Evolutionary conservation across 78 protist genomes (phyloP).

Genomic region (Dictyostelium capitatum): DNA sequence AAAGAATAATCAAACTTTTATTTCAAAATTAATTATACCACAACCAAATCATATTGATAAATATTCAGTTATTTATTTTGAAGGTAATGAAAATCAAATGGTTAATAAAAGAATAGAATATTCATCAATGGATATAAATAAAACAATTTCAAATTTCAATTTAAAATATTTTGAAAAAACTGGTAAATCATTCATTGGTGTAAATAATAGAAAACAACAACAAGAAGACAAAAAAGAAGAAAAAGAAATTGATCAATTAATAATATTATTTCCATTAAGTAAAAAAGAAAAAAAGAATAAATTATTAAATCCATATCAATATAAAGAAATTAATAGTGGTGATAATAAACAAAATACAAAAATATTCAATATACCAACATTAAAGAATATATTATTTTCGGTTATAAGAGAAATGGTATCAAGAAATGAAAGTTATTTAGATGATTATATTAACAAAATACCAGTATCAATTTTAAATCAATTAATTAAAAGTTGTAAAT

Average conservation of each 20-base stretch:
- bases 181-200: not conserved
- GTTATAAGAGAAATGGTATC: conserved; percentile 17
- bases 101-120: conserved; percentile 26
- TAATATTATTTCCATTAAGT: not conserved
- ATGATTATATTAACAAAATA: not conserved
- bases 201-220: not conserved
- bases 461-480: conserved; percentile 25
- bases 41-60: conserved; percentile 20
- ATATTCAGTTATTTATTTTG: conserved; percentile 6
- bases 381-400: conserved; percentile 2
- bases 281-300: not conserved
- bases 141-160: conserved; percentile 1
- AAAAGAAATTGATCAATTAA: conserved; percentile 2
- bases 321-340: not conserved
- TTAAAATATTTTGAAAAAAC: not conserved
- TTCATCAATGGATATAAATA: not conserved
- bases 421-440: not conserved
- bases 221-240: not conserved
- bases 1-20: not conserved
- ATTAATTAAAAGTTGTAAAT: not conserved
- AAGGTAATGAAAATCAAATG: conserved; percentile 26
- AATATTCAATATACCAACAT: conserved; percentile 11
- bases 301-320: not conserved
- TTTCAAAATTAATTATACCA: conserved; percentile 42
- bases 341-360: not conserved